Percentiles rank a stretch among this genome's conserved stretches.
Evolutionary conservation across 2,329 filamentous ascomycete genomes (phyloP).

Genomic region (Fusarium sp.): DNA sequence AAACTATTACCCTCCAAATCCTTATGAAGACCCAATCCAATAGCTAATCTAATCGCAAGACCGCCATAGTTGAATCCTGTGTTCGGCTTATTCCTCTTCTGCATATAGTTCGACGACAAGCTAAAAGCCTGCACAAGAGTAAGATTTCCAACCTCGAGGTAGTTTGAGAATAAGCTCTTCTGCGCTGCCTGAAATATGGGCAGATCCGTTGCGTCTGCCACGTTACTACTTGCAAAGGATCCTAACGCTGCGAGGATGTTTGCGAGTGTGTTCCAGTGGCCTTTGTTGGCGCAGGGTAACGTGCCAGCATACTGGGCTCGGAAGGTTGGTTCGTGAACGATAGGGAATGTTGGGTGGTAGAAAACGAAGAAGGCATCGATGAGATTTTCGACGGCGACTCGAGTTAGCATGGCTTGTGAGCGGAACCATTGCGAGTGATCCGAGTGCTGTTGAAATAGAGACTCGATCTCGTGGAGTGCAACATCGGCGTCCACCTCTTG

Average conservation of each 20-base stretch:
- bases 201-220: slow-evolving; percentile 9
- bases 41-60: slow-evolving; percentile 13
- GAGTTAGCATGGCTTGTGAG: slow-evolving; percentile 32
- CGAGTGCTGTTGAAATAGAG: slow-evolving; percentile 27
- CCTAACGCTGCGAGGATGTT: slow-evolving; percentile 24
- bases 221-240: slow-evolving; percentile 21
- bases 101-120: slow-evolving; percentile 21
- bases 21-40: slow-evolving; percentile 27
- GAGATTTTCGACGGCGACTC: slow-evolving; percentile 27
- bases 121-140: slow-evolving; percentile 28
- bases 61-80: slow-evolving; percentile 29
- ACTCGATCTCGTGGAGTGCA: slow-evolving; percentile 29
- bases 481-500: slow-evolving; percentile 28
- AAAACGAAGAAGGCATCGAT: slow-evolving; percentile 29
- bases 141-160: slow-evolving; percentile 26
- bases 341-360: slow-evolving; percentile 26
- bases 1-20: slow-evolving; percentile 16
- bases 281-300: slow-evolving; percentile 21
- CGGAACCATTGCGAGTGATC: slow-evolving; percentile 35
- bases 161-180: slow-evolving; percentile 27
- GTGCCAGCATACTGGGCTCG: slow-evolving; percentile 26
- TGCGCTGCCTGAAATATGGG: slow-evolving; percentile 27
- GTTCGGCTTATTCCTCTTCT: slow-evolving; percentile 33
- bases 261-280: slow-evolving; percentile 20
- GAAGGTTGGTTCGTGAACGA: slow-evolving; percentile 35